A percentile compares a stretch with the other conserved stretches of the same genome.
Evolutionary conservation across 148 eudicot genomes (phyloP).

Genomic region (Silene uniflora): DNA sequence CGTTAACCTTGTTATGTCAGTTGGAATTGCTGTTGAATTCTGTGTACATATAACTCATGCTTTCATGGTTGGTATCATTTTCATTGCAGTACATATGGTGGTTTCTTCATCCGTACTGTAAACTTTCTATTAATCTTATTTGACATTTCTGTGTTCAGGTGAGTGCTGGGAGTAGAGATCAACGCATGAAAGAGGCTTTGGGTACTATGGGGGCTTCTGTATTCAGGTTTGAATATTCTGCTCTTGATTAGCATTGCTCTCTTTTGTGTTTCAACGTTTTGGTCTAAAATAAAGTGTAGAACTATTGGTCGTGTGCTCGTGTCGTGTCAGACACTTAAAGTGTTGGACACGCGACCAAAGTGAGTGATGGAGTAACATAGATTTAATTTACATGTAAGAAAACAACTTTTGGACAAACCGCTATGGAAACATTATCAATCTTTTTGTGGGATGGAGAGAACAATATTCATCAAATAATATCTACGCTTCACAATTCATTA

Average conservation of each 20-base stretch:
- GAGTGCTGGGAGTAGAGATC: conserved; percentile 77
- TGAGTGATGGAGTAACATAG: no score
- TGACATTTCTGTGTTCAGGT: conserved; percentile 37
- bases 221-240: conserved; percentile 54
- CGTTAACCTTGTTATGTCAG: conserved; percentile 96
- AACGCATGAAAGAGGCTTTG: conserved; percentile 81
- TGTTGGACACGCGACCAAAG: no score
- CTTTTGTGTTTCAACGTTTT: no score
- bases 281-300: no score
- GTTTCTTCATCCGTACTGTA: neutral
- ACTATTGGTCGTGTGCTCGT: no score
- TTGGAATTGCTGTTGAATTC: conserved; percentile 96
- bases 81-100: conserved; percentile 12
- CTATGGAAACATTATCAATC: no score
- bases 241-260: neutral
- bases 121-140: conserved; percentile 7
- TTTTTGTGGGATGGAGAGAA: neutral
- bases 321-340: no score
- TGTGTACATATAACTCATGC: conserved; percentile 99
- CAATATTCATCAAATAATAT: neutral
- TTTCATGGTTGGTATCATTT: conserved; percentile 67
- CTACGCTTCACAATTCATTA: neutral
- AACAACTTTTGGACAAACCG: no score
- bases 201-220: conserved; percentile 99
- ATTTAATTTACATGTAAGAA: no score